phyloP scores from a whole-genome alignment of 1,139 yeast genomes.

The Candida sp. region DNA sequence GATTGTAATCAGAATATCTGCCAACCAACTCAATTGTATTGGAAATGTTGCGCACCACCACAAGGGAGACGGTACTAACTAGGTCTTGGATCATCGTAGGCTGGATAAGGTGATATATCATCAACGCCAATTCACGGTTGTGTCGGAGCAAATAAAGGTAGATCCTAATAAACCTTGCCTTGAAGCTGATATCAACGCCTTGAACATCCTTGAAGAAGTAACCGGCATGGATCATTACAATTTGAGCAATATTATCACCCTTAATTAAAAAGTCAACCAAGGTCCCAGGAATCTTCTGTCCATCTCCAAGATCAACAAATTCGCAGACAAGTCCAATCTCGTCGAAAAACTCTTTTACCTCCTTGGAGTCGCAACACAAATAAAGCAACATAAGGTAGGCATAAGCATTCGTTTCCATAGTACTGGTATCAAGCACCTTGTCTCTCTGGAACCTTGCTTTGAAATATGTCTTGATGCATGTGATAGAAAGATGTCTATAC shows the following conservation, averaged over 20 bases:
- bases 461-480: slow-evolving; percentile 54
- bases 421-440: slow-evolving; percentile 7
- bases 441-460: slow-evolving; percentile 39
- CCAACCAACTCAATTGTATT: slow-evolving; percentile 29
- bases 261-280: slow-evolving; percentile 54
- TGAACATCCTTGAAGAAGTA: slow-evolving; percentile 48
- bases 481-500: slow-evolving; percentile 59
- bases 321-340: slow-evolving; percentile 45
- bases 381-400: slow-evolving; percentile 61
- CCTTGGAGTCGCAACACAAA: slow-evolving; percentile 51
- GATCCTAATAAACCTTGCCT: slow-evolving; percentile 56
- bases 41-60: slow-evolving; percentile 31
- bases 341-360: slow-evolving; percentile 47
- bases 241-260: slow-evolving; percentile 43
- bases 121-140: slow-evolving; percentile 41
- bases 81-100: slow-evolving; percentile 42
- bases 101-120: slow-evolving; percentile 49
- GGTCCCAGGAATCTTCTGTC: slow-evolving; percentile 47
- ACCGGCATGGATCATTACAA: slow-evolving; percentile 58
- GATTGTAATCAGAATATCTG: slow-evolving; percentile 21
- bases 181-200: slow-evolving; percentile 47
- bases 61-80: slow-evolving; percentile 31
- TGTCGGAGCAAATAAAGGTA: slow-evolving; percentile 44
- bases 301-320: slow-evolving; percentile 31
- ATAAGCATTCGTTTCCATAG: slow-evolving; percentile 23